These are phyloP conservation scores for Lasiosphaeria miniovina DNA, from an alignment of 495 filamentous ascomycete species.

Conservation along the genomic window DNA sequence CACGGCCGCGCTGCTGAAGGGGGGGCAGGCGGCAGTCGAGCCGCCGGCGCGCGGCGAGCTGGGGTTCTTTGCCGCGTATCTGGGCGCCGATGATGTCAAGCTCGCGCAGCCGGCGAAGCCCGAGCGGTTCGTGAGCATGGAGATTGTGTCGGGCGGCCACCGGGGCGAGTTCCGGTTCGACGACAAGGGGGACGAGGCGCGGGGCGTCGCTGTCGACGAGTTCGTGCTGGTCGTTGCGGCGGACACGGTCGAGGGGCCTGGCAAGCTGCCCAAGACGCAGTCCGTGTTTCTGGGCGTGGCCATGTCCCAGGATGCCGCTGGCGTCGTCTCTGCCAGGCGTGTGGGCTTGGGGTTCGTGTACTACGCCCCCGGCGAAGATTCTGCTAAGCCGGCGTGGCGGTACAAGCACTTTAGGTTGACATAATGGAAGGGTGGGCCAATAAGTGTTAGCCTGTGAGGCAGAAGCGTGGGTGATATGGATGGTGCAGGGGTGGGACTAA, in stretches of 20 bases:
- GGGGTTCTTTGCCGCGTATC: slow-evolving; percentile 1
- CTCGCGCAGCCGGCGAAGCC: not conserved
- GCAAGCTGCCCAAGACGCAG: not conserved
- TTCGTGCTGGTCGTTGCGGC: not conserved
- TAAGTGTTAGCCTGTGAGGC: too few species aligned
- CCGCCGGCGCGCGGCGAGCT: not conserved
- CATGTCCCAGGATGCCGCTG: not conserved
- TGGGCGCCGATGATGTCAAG: not conserved
- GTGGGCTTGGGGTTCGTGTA: not conserved
- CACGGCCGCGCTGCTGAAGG: not conserved
- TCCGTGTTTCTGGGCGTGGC: not conserved
- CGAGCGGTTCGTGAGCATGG: not conserved
- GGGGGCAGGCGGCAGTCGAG: not conserved
- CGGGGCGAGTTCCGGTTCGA: slow-evolving; percentile 1
- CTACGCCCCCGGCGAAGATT: not conserved
- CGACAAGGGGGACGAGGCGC: not conserved
- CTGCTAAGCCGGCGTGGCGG: not conserved
- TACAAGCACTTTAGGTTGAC: not conserved
- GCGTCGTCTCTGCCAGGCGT: not conserved
- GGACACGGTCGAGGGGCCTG: not conserved
- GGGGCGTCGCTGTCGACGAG: not conserved
- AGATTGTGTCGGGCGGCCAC: not conserved
- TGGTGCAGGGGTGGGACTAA: too few species aligned
- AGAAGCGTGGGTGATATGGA: too few species aligned
- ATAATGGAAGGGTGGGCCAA: too few species aligned